Evolutionary conservation across 192 early-diverging fungal species (phyloP).

Genomic region (Umbelopsis sp.): DNA sequence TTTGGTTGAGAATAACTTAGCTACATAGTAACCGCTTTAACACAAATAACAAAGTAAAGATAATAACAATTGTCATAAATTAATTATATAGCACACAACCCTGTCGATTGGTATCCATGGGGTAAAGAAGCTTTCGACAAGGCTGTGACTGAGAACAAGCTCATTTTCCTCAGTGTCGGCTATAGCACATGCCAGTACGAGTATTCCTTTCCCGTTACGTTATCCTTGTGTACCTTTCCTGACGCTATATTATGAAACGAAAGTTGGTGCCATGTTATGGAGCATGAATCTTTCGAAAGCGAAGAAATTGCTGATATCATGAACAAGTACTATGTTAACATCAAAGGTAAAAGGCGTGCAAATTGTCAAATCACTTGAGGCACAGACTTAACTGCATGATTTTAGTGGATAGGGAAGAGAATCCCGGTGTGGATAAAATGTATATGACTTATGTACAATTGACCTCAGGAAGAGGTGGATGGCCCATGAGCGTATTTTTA

Average conservation of each 20-base stretch:
- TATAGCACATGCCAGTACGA: constrained; percentile 66
- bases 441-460: constrained; percentile 69
- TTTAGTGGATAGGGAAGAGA: constrained; percentile 51
- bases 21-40: not conserved
- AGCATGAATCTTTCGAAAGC: constrained; percentile 66
- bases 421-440: constrained; percentile 64
- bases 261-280: constrained; percentile 70
- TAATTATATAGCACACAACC: constrained; percentile 43
- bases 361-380: too few relatives aligned
- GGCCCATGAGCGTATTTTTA: constrained; percentile 69
- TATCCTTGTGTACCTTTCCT: not conserved
- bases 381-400: not conserved
- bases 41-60: not conserved
- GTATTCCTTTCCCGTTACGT: constrained; percentile 9
- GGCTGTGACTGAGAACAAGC: constrained; percentile 55
- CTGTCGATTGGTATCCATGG: constrained; percentile 73
- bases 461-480: constrained; percentile 63
- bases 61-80: not conserved
- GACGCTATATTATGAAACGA: not conserved
- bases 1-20: not conserved
- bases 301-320: constrained; percentile 54
- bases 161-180: constrained; percentile 66
- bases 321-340: constrained; percentile 60
- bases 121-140: constrained; percentile 60
- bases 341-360: constrained; percentile 48